Evolutionary conservation across 768 basidiomycete genomes (phyloP).

Genomic region (Imleria badia): DNA sequence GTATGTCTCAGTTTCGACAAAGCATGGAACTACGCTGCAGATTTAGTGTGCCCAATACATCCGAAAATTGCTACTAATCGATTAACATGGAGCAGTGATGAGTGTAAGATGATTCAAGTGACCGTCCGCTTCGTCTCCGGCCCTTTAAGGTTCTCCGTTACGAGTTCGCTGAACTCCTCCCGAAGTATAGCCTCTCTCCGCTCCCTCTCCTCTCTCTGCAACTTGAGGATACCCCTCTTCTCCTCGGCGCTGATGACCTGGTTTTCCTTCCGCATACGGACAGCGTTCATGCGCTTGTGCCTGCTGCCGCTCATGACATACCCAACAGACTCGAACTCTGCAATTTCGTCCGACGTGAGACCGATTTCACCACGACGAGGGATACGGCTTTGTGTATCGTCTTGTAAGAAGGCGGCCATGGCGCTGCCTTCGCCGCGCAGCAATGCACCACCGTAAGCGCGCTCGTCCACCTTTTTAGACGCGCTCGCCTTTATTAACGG

Average conservation of each 20-base stretch:
- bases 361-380: constrained; percentile 99
- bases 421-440: constrained; percentile 95
- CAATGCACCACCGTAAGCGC: constrained; percentile 86
- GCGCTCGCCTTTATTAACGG: constrained; percentile 48
- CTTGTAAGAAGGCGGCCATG: constrained; percentile 95
- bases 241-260: constrained; percentile 99
- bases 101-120: background rate
- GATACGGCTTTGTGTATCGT: constrained; percentile 81
- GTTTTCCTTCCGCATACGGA: constrained; percentile 98
- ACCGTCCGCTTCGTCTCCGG: constrained; percentile 27
- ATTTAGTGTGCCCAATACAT: background rate
- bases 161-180: constrained; percentile 86
- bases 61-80: too few relatives aligned
- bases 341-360: constrained; percentile 84
- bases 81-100: too few relatives aligned
- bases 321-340: constrained; percentile 80
- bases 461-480: constrained; percentile 67
- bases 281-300: constrained; percentile 97
- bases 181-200: constrained; percentile 87
- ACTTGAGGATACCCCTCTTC: constrained; percentile 91
- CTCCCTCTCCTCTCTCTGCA: constrained; percentile 92
- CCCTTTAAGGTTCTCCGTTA: constrained; percentile 70
- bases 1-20: background rate
- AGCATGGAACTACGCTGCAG: background rate
- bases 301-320: constrained; percentile 98